Base-by-base conservation (phyloP, 441 rosid species). In the Sinapis alba region DNA sequence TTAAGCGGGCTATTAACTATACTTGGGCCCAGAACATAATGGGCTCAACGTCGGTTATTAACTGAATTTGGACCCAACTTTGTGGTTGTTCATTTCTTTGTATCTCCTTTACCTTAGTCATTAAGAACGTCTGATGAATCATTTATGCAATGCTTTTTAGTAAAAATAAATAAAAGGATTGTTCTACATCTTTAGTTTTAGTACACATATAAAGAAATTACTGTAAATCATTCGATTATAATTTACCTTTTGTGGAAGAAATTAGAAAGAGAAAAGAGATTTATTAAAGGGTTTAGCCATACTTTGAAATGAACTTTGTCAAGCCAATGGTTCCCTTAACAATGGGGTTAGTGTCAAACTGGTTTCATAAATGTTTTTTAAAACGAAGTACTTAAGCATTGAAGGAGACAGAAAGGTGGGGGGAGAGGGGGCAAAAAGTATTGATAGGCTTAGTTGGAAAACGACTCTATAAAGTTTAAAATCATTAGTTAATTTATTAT, bases 391-490 rank as follows among this genome's bases (percentile, higher is more conserved):
- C 36, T 43, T 53, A 53, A 75, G 69, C 36, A 26, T 32, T 53
- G 74, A 69, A 62, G 65, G 47, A 62, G 65, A 69, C 65, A 69
- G 65, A 62, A 69, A 62, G 74, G 47, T 68, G 11, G 51, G 53
- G 30, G 20, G 53, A 15, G 41, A 6, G 41, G 24, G 20, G 9
- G 19, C 62, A 1, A 5, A 70, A 64, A 23, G 75, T 19, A 64
- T 8, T 70, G 15, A 58, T 76, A 70, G 79, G 62, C 76, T 71
- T 77, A 65, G 80, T 47, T 77, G 80, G 72, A 59, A 77, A 71
- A 43, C 12, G 61, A 47, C 68, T 65, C 80, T 58, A 47, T 65
- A 57, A 65, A 71, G 71, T 70, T 57, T 32, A 57, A 58, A 26
- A 77, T 65, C 65, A 24, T 47, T 16, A 47, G 53, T 47, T 47